Conservation (phyloP, 2,329 filamentous ascomycete genomes). For the Colletotrichum tanaceti region DNA sequence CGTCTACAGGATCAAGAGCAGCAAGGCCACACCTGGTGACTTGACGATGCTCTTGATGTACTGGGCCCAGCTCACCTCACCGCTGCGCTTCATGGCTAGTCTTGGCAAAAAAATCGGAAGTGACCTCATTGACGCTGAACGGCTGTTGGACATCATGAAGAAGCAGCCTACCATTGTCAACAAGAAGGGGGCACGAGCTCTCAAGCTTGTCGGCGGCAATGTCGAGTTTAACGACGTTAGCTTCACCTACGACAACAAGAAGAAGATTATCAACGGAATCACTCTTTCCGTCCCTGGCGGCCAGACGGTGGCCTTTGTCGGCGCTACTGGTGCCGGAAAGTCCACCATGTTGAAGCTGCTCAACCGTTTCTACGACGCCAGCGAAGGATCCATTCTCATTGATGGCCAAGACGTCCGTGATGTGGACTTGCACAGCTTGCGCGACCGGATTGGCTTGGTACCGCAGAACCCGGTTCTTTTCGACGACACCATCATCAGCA, state of each 20-base stretch:
- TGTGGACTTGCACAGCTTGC: slow-evolving; percentile 63
- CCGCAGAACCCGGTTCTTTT: slow-evolving; percentile 68
- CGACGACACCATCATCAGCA: slow-evolving; percentile 69
- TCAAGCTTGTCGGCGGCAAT: slow-evolving; percentile 64
- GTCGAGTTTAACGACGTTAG: slow-evolving; percentile 66
- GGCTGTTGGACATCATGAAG: slow-evolving; percentile 68
- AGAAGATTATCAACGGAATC: slow-evolving; percentile 66
- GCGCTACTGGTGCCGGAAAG: slow-evolving; percentile 69
- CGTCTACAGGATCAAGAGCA: slow-evolving; percentile 74
- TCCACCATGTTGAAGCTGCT: slow-evolving; percentile 69
- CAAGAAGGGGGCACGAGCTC: slow-evolving; percentile 60
- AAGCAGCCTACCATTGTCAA: slow-evolving; percentile 67
- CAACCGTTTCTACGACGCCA: slow-evolving; percentile 69
- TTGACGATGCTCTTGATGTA: slow-evolving; percentile 80
- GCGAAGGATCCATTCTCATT: slow-evolving; percentile 63
- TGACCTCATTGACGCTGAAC: slow-evolving; percentile 68
- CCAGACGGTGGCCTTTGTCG: slow-evolving; percentile 69
- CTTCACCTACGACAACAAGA: slow-evolving; percentile 71
- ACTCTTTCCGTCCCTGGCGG: slow-evolving; percentile 63
- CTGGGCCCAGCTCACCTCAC: slow-evolving; percentile 78
- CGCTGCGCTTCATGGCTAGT: slow-evolving; percentile 75
- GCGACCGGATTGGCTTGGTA: slow-evolving; percentile 66
- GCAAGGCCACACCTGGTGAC: slow-evolving; percentile 70
- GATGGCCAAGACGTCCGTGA: slow-evolving; percentile 68
- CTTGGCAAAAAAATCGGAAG: slow-evolving; percentile 67